Percentiles rank a stretch among this genome's conserved stretches.
Evolutionary conservation across 495 filamentous ascomycete genomes (phyloP).

Genomic region (Penicillium tannophilum): DNA sequence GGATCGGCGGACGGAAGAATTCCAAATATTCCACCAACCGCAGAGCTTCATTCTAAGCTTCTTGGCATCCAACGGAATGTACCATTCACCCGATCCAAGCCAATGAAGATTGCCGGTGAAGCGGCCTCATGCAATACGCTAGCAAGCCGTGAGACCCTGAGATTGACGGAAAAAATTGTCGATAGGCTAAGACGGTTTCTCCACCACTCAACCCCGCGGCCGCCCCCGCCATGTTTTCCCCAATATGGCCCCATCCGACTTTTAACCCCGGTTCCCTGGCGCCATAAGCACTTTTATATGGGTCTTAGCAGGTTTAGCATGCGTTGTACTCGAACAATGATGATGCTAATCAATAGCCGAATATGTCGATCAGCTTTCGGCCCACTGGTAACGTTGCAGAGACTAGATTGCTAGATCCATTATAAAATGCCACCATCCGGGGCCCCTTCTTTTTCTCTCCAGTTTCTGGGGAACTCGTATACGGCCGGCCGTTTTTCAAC

Average conservation of each 20-base stretch:
- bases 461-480: conserved; percentile 5
- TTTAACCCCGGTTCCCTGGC: conserved; percentile 11
- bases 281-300: background rate
- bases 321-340: background rate
- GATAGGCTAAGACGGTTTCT: background rate
- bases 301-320: background rate
- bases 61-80: conserved; percentile 7
- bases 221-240: conserved; percentile 23
- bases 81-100: background rate
- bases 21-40: conserved; percentile 17
- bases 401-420: background rate
- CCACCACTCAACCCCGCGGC: conserved; percentile 15
- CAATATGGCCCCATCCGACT: conserved; percentile 16
- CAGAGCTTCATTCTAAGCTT: background rate
- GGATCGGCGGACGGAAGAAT: conserved; percentile 15
- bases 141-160: background rate
- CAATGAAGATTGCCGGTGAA: background rate
- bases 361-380: conserved; percentile 9
- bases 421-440: conserved; percentile 20
- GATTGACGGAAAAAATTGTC: conserved; percentile 24
- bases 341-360: background rate
- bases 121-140: background rate
- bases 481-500: conserved; percentile 4
- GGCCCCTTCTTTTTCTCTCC: conserved; percentile 1
- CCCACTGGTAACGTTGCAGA: conserved; percentile 11